Percentiles rank a stretch among this genome's conserved stretches.
Conservation (phyloP, 495 filamentous ascomycete species). For the Bacidia gigantensis region DNA sequence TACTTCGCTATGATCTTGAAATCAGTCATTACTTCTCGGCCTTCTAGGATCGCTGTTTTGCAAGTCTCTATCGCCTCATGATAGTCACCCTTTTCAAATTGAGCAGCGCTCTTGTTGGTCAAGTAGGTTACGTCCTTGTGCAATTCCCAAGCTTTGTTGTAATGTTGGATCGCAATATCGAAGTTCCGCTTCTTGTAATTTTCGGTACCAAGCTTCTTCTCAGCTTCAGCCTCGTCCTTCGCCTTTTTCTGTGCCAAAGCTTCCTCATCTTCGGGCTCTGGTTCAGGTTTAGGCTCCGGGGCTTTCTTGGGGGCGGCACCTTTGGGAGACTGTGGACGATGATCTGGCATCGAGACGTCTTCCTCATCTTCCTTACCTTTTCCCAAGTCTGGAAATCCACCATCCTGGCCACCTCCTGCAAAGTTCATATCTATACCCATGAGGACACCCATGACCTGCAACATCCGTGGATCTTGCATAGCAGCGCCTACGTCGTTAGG, state of each 20-base stretch:
- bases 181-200: constrained; percentile 97
- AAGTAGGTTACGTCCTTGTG: constrained; percentile 95
- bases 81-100: constrained; percentile 92
- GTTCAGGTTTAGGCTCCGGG: constrained; percentile 48
- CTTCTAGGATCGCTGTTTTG: constrained; percentile 78
- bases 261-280: constrained; percentile 66
- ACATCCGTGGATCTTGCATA: constrained; percentile 78
- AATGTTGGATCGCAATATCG: constrained; percentile 88
- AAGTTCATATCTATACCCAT: constrained; percentile 92
- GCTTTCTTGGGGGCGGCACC: constrained; percentile 39
- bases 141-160: constrained; percentile 85
- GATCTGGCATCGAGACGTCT: constrained; percentile 70
- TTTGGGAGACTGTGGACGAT: constrained; percentile 34
- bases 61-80: constrained; percentile 74
- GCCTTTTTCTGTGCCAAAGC: constrained; percentile 69
- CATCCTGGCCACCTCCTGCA: constrained; percentile 39
- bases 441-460: constrained; percentile 86
- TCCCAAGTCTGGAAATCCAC: constrained; percentile 25
- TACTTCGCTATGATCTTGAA: constrained; percentile 96
- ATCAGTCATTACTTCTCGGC: constrained; percentile 71
- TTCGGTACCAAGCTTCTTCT: constrained; percentile 89
- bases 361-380: constrained; percentile 44
- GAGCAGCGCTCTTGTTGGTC: constrained; percentile 87
- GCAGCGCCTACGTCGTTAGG: constrained; percentile 65
- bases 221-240: constrained; percentile 82